Conservation (phyloP, 441 rosid species). For the Geranium incanum region DNA sequence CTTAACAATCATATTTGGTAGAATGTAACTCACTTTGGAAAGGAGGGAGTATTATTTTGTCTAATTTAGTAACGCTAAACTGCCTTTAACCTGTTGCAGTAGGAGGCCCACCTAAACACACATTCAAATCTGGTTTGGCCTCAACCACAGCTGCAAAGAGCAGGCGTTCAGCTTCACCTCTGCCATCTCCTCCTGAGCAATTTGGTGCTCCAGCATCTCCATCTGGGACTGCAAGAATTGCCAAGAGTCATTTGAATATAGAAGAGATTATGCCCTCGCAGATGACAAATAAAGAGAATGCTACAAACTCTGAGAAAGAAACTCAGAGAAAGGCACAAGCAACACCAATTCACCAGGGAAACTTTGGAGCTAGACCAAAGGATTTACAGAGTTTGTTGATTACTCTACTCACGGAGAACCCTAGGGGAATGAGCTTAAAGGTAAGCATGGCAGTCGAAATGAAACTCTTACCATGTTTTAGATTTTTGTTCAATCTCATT, state of each 20-base stretch:
- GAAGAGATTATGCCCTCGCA: conserved; percentile 38
- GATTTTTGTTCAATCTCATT: not conserved
- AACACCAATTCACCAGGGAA: conserved; percentile 39
- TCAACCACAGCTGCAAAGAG: conserved; percentile 42
- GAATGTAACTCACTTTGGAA: no score
- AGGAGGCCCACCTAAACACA: conserved; percentile 46
- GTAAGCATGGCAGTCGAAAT: conserved; percentile 31
- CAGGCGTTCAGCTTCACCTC: conserved; percentile 64
- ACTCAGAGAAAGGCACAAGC: conserved; percentile 36
- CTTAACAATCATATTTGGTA: no score
- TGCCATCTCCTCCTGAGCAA: conserved; percentile 58
- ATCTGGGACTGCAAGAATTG: conserved; percentile 36
- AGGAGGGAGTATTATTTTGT: no score
- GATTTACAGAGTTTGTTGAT: conserved; percentile 60
- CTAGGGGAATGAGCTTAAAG: conserved; percentile 80
- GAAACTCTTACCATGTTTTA: not conserved
- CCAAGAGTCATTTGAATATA: conserved; percentile 33
- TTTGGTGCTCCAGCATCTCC: conserved; percentile 50
- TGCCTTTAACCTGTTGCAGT: conserved; percentile 34
- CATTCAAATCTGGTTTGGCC: conserved; percentile 42
- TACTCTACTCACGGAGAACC: conserved; percentile 57
- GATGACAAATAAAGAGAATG: conserved; percentile 46
- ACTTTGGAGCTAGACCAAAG: conserved; percentile 38
- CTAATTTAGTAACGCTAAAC: not conserved
- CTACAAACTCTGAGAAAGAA: conserved; percentile 48